phyloP scores from a whole-genome alignment of 345 rosid genomes.

The Bretschneidera sinensis region DNA sequence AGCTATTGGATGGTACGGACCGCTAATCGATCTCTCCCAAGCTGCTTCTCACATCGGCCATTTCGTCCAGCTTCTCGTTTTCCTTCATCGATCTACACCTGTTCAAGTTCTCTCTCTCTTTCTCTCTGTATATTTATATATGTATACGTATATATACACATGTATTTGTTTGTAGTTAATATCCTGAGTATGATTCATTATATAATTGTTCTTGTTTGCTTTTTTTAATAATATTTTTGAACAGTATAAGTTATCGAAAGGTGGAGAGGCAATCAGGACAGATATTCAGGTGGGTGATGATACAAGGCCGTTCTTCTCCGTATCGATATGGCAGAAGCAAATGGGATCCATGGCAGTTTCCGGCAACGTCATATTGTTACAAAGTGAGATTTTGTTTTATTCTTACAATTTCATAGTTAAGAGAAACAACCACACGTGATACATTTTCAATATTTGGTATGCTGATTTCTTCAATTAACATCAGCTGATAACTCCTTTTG shows the following conservation, averaged over 20 bases:
- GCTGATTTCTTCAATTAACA: no score
- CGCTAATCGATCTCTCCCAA: slow-evolving; percentile 40
- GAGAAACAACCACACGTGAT: no score
- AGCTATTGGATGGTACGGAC: slow-evolving; percentile 50
- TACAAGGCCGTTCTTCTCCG: slow-evolving; percentile 37
- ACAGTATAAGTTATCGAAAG: slow-evolving; percentile 41
- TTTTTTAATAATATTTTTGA: neutral
- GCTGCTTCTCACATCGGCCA: slow-evolving; percentile 41
- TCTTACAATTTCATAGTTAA: neutral
- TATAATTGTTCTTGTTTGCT: no score
- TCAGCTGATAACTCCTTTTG: no score
- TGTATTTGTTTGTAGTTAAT: no score
- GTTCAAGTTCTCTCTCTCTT: slow-evolving; percentile 32
- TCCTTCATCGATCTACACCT: slow-evolving; percentile 47
- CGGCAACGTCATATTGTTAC: slow-evolving; percentile 41
- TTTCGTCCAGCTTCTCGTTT: slow-evolving; percentile 57
- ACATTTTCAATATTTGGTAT: no score
- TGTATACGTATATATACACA: no score
- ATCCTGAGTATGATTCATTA: neutral
- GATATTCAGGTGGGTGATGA: slow-evolving; percentile 63
- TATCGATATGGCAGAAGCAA: slow-evolving; percentile 49
- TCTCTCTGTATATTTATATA: neutral
- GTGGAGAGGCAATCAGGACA: slow-evolving; percentile 43
- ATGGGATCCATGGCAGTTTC: slow-evolving; percentile 26
- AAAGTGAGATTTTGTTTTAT: slow-evolving; percentile 21